These are phyloP conservation scores for Warburgia ugandensis DNA, from an alignment of 164 flowering plant genomes.

Conservation along the genomic window DNA sequence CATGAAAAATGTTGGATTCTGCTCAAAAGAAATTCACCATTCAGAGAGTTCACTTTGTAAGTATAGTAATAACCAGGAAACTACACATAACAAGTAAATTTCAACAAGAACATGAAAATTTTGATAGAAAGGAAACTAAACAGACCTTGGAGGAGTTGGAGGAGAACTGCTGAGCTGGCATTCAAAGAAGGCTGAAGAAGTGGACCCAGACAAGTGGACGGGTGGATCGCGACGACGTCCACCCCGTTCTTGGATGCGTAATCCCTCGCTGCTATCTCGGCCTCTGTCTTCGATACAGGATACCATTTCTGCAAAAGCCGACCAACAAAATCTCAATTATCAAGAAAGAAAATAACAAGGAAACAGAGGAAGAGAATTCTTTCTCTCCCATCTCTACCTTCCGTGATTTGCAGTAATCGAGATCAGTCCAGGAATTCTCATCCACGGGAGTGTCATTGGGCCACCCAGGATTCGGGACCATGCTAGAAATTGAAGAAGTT, in stretches of 20 bases:
- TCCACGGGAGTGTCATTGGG: slow-evolving; percentile 31
- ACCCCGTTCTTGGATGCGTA: slow-evolving; percentile 45
- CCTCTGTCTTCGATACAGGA: slow-evolving; percentile 78
- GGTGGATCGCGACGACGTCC: slow-evolving; percentile 66
- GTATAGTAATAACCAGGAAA: too few relatives aligned
- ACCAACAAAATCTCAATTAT: neutral
- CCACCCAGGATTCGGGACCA: slow-evolving; percentile 80
- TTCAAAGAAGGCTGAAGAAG: slow-evolving; percentile 62
- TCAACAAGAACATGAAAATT: too few relatives aligned
- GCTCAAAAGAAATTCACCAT: too few relatives aligned
- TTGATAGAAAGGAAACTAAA: too few relatives aligned
- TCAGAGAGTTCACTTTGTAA: too few relatives aligned
- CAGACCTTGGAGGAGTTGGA: slow-evolving; percentile 41
- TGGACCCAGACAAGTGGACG: slow-evolving; percentile 70
- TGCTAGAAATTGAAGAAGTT: slow-evolving; percentile 72
- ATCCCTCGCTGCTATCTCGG: slow-evolving; percentile 85
- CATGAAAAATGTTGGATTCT: too few relatives aligned
- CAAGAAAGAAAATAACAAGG: neutral
- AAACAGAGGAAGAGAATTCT: too few relatives aligned
- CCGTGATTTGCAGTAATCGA: slow-evolving; percentile 61
- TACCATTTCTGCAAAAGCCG: slow-evolving; percentile 59
- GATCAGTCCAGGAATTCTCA: slow-evolving; percentile 76
- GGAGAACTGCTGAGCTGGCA: slow-evolving; percentile 76
- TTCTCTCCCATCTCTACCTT: too few relatives aligned
- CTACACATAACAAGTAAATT: too few relatives aligned